Percentiles rank a stretch among this genome's conserved stretches.
phyloP scores from a whole-genome alignment of 1,139 yeast genomes.

The Saccharomyces hybrid region DNA sequence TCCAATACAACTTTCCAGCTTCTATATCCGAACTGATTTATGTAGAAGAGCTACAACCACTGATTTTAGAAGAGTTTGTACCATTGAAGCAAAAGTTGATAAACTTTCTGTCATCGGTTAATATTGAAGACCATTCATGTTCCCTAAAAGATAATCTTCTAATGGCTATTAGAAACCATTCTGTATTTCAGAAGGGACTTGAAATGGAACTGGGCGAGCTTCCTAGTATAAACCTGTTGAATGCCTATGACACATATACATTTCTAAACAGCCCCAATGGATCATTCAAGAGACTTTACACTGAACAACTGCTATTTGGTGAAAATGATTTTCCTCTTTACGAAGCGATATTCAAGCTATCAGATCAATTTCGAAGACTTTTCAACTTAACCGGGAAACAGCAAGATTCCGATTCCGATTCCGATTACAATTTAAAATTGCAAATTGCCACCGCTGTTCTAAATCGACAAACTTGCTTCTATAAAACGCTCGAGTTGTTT shows the following conservation, averaged over 20 bases:
- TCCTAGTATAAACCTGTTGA: slow-evolving; percentile 12
- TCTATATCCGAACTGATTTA: slow-evolving; percentile 13
- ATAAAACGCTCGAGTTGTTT: slow-evolving; percentile 14
- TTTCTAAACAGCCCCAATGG: slow-evolving; percentile 22
- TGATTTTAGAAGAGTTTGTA: slow-evolving; percentile 14
- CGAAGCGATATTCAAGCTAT: slow-evolving; percentile 16
- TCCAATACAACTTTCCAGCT: slow-evolving; percentile 13
- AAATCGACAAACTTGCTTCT: not conserved
- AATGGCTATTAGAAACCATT: slow-evolving; percentile 10
- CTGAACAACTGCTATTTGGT: slow-evolving; percentile 28
- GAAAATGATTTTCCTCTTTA: slow-evolving; percentile 25
- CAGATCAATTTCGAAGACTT: slow-evolving; percentile 15
- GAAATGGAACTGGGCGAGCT: slow-evolving; percentile 3
- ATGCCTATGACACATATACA: slow-evolving; percentile 16
- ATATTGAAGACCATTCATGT: slow-evolving; percentile 12
- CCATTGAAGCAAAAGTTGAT: slow-evolving; percentile 12
- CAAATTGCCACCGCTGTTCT: not conserved
- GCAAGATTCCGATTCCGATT: slow-evolving; percentile 8
- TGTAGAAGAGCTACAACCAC: slow-evolving; percentile 9
- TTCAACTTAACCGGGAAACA: slow-evolving; percentile 10
- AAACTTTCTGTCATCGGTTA: slow-evolving; percentile 9
- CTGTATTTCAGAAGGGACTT: slow-evolving; percentile 5
- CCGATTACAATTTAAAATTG: not conserved
- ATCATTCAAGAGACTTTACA: slow-evolving; percentile 22
- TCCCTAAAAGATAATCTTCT: slow-evolving; percentile 11